These are phyloP conservation scores for Paraconiothyrium sp. DNA, from an alignment of 2,329 filamentous ascomycete genomes.

Conservation along the genomic window DNA sequence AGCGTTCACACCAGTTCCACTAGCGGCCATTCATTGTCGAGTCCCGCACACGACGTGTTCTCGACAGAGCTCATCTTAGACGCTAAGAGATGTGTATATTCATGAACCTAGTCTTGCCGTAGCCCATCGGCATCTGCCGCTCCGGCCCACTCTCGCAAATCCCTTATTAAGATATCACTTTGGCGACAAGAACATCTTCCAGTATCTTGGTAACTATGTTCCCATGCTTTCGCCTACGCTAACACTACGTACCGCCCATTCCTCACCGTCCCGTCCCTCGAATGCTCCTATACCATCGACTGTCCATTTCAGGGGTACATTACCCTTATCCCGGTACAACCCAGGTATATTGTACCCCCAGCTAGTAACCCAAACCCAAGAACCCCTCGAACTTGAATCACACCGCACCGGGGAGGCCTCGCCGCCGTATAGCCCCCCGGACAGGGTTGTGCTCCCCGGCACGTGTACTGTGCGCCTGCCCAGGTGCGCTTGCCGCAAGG, in stretches of 20 bases:
- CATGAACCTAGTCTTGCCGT: too few relatives aligned
- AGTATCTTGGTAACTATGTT: background rate
- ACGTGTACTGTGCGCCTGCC: background rate
- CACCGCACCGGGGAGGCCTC: background rate
- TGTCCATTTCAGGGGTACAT: background rate
- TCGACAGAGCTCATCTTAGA: background rate
- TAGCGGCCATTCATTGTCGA: background rate
- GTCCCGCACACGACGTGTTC: background rate
- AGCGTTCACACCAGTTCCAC: background rate
- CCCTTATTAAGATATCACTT: background rate
- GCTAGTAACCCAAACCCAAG: background rate
- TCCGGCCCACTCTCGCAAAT: background rate
- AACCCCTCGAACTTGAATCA: background rate
- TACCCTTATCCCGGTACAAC: background rate
- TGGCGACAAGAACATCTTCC: background rate
- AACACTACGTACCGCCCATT: background rate
- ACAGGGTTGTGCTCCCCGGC: background rate
- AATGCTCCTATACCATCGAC: background rate
- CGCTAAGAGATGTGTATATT: background rate
- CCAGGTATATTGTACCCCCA: background rate
- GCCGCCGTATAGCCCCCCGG: background rate
- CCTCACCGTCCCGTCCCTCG: background rate
- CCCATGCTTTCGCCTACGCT: background rate
- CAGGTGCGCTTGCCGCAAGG: too few relatives aligned
- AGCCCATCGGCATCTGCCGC: background rate